Base-by-base conservation (phyloP, 495 filamentous ascomycete species). In the Bathelium albidoporum region DNA sequence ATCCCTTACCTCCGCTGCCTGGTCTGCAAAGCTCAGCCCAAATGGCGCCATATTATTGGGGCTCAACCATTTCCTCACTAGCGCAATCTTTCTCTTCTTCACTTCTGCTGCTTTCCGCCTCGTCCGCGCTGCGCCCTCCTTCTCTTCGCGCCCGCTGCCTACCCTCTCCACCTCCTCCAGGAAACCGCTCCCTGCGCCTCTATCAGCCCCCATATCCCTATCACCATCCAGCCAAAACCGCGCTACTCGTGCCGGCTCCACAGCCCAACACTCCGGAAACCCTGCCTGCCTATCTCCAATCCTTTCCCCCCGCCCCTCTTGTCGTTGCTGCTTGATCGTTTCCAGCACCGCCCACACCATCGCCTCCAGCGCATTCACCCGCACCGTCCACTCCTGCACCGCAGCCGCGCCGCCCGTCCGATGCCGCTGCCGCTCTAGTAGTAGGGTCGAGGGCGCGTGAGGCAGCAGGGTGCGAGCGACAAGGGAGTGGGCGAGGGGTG, bases 381-480 rank as follows among this genome's bases (percentile, higher is more conserved):
- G 80, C 34, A 96, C 65, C 22, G 91, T 95, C 94, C 93, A 97
- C 74, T 97, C 90, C 39, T 85, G 82, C 2, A 97, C 82, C 7
- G 83, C 80, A 0, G 81, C 67, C 0, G 73, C 79, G 32, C 89
- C 83, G 20, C 77, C 78, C 12, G 85, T 86, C 29, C 94, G 88
- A 74, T 87, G 95, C 1, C 93, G 88, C 71, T 97, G 93, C 2
- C 89, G 85, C 75, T 97, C 93, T 61, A 97, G 91, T 1, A 97
- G 80, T 44, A 97, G 78, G 66, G 87, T 85, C 14, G 83, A 88
- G 1, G 89, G 90, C 1, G 76, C 73, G 36, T 70, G 63, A 62
- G 68, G 74, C 18, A 87, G 71, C 7, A 89, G 68, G 1, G 81
- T 76, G 1, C 77, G 70, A 1, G 69, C 76, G 61, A 92, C 66